These are phyloP conservation scores for Rosa persica DNA, from an alignment of 306 rosid genomes.

Conservation along the genomic window DNA sequence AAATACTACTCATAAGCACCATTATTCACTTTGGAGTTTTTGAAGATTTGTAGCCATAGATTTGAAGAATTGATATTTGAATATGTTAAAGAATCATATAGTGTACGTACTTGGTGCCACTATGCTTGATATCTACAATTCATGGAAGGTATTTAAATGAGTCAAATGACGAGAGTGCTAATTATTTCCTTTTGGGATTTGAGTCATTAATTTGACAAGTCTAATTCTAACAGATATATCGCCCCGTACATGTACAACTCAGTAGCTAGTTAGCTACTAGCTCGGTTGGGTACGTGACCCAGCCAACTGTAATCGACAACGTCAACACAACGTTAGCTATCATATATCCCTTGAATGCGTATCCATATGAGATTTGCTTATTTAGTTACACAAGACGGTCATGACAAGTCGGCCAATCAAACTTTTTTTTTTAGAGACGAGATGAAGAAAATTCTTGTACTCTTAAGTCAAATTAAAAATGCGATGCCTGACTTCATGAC, in stretches of 20 bases:
- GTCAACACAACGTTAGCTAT: slow-evolving; percentile 31
- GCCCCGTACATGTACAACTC: slow-evolving; percentile 24
- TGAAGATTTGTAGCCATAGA: too few relatives aligned
- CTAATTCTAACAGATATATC: background rate
- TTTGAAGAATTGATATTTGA: background rate
- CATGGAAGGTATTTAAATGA: background rate
- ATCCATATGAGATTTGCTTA: background rate
- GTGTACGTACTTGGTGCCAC: background rate
- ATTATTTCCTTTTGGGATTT: background rate
- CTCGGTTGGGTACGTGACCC: slow-evolving; percentile 37
- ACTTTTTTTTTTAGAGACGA: background rate
- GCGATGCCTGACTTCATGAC: background rate
- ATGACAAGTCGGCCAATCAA: background rate
- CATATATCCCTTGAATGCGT: slow-evolving; percentile 3
- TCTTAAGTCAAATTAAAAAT: too few relatives aligned
- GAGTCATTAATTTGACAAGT: background rate
- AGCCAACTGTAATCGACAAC: slow-evolving; percentile 36
- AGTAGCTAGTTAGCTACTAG: background rate
- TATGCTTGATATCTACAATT: background rate
- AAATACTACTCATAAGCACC: too few relatives aligned
- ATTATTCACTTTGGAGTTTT: too few relatives aligned
- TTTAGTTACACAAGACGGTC: background rate
- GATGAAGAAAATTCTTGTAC: too few relatives aligned
- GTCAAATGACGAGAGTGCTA: background rate
- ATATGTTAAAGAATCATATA: background rate